Base-by-base conservation (phyloP, 2,329 filamentous ascomycete genomes). In the Dryadomyces quercus-mongolicae region DNA sequence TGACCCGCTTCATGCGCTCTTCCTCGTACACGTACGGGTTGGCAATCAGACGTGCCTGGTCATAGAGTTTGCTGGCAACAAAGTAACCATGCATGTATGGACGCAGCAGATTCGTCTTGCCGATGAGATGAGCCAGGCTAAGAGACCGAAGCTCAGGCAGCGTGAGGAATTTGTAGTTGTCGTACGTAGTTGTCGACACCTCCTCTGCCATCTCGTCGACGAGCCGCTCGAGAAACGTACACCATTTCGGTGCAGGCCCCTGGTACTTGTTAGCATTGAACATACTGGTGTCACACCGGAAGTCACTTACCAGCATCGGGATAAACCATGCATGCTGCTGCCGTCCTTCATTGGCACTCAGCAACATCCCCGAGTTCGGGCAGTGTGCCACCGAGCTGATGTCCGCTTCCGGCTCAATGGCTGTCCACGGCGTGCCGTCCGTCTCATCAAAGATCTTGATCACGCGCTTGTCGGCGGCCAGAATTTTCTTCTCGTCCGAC, bases 31-130 rank as follows among this genome's bases (percentile, higher is more conserved):
- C 80, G 65, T 94, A 94, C 0, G 93, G 93, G 69, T 97, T 95
- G 51, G 87, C 86, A 62, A 97, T 95, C 57, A 98, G 74, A 54
- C 88, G 78, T 18, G 93, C 93, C 68, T 98, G 91, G 66, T 98
- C 94, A 68, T 98, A 97, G 25, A 98, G 72, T 64, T 91, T 89
- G 62, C 94, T 92, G 40, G 88, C 88, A 50, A 98, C 91, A 71
- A 98, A 98, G 76, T 93, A 97, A 62, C 93, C 94, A 67, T 98
- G 93, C 94, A 98, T 98, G 66, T 98, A 98, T 46, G 93, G 93
- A 47, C 92, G 80, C 44, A 98, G 74, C 20, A 97, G 73, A 64
- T 88, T 93, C 31, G 90, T 95, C 62, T 89, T 91, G 60, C 92
- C 92, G 55, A 98, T 79, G 49, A 98, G 76, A 66, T 97, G 92